Evolutionary conservation across 148 eudicot genomes (phyloP).

Genomic region (Rhododendron griersonianum): DNA sequence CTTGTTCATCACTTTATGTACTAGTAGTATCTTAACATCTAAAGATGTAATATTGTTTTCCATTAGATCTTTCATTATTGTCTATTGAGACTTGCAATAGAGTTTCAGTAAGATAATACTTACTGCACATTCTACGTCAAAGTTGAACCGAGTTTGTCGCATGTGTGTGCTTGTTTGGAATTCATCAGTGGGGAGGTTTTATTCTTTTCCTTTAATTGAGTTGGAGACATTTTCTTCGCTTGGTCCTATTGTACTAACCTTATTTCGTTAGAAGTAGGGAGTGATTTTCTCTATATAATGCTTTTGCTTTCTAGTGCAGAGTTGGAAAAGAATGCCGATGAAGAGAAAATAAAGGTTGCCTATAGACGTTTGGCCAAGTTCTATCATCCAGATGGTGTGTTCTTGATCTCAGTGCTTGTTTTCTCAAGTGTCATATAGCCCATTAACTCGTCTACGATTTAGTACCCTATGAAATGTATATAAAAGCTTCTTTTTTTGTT

Average conservation of each 20-base stretch:
- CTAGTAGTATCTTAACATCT: neutral
- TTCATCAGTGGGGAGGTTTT: neutral
- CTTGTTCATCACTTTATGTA: neutral
- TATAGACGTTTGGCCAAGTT: conserved; percentile 90
- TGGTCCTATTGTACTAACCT: neutral
- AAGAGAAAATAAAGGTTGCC: conserved; percentile 64
- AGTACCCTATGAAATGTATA: neutral
- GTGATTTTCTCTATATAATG: neutral
- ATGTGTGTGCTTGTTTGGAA: neutral
- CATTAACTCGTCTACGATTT: neutral
- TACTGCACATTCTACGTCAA: neutral
- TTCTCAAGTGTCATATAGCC: neutral
- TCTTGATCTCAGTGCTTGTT: conserved; percentile 14
- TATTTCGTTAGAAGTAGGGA: neutral
- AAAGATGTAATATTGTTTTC: neutral
- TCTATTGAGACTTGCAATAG: neutral
- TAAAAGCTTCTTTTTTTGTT: neutral
- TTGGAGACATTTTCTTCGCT: neutral
- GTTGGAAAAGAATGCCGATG: conserved; percentile 82
- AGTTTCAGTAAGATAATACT: neutral
- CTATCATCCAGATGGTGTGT: conserved; percentile 97
- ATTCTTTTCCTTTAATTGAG: neutral
- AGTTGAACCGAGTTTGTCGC: neutral
- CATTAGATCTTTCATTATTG: neutral
- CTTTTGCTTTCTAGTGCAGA: conserved; percentile 41